A percentile compares a stretch with the other conserved stretches of the same genome.
Conservation (phyloP, 768 basidiomycete genomes). For the Mycena kentingensis region DNA sequence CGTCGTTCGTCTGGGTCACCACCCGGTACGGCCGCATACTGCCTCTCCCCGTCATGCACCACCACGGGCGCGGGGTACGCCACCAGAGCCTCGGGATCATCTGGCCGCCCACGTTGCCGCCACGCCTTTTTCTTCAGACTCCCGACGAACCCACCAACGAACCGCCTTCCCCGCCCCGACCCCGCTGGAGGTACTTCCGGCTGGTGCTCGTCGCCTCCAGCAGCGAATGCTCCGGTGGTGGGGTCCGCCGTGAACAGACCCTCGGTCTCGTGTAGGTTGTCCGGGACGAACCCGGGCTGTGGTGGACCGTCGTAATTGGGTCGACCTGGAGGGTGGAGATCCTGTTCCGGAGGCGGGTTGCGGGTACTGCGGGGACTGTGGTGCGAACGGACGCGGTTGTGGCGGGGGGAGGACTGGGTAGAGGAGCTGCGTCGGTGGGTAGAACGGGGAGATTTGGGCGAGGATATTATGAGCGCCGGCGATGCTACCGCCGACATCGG, state of each 20-base stretch:
- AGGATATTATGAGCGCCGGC: conserved; percentile 10
- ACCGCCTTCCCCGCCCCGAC: conserved; percentile 12
- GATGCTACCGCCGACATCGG: no score
- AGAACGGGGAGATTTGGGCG: conserved; percentile 16
- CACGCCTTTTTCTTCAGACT: conserved; percentile 35
- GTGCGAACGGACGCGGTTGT: conserved; percentile 5
- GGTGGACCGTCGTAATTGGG: conserved; percentile 10
- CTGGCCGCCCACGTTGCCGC: conserved; percentile 23
- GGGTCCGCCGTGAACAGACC: conserved; percentile 14
- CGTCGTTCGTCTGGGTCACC: conserved; percentile 5
- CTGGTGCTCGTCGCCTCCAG: conserved; percentile 18
- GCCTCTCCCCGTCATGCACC: conserved; percentile 13
- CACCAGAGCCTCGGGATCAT: conserved; percentile 4
- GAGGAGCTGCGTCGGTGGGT: conserved; percentile 15
- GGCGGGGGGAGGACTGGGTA: conserved; percentile 14
- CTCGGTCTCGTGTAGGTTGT: conserved; percentile 5
- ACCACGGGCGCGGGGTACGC: conserved; percentile 13
- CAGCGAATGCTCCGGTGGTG: conserved; percentile 4
- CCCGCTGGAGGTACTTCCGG: conserved; percentile 9
- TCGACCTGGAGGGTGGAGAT: background rate
- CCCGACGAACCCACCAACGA: conserved; percentile 34
- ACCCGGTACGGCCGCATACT: conserved; percentile 17
- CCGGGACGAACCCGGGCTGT: background rate
- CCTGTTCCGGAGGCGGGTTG: background rate
- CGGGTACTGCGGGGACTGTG: conserved; percentile 4